Conservation (phyloP, 768 basidiomycete genomes). For the Suillus tomentosus region DNA sequence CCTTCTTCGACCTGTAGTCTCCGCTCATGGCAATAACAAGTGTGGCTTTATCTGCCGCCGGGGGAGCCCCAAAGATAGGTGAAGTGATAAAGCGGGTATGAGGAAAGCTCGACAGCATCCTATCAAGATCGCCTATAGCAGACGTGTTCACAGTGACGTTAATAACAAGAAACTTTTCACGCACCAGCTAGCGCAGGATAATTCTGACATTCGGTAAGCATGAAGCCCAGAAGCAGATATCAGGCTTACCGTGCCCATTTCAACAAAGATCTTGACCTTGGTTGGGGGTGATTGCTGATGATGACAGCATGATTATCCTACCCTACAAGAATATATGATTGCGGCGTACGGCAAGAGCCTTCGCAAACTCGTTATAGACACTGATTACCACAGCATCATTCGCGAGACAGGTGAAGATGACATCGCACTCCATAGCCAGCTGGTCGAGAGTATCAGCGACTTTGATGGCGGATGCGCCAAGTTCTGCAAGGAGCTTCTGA, state of each 20-base stretch:
- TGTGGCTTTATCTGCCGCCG: slow-evolving; percentile 61
- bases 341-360: slow-evolving; percentile 53
- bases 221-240: not conserved
- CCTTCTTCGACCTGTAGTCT: slow-evolving; percentile 80
- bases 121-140: slow-evolving; percentile 64
- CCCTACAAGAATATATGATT: not conserved
- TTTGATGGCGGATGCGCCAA: slow-evolving; percentile 53
- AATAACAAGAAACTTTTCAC: not conserved
- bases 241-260: slow-evolving; percentile 76
- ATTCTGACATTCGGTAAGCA: slow-evolving; percentile 40
- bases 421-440: slow-evolving; percentile 66
- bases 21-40: slow-evolving; percentile 80
- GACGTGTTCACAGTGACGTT: slow-evolving; percentile 2
- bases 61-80: slow-evolving; percentile 78
- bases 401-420: slow-evolving; percentile 74
- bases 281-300: slow-evolving; percentile 43
- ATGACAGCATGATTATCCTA: slow-evolving; percentile 11
- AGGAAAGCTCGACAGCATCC: slow-evolving; percentile 56
- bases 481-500: slow-evolving; percentile 54
- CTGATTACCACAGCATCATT: slow-evolving; percentile 69
- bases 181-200: slow-evolving; percentile 56
- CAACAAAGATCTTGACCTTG: slow-evolving; percentile 75
- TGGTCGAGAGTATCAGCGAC: slow-evolving; percentile 61
- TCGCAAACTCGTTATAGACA: slow-evolving; percentile 62
- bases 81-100: slow-evolving; percentile 68